Evolutionary conservation across 331 rosid species (phyloP).

Genomic region (Telfairia occidentalis): DNA sequence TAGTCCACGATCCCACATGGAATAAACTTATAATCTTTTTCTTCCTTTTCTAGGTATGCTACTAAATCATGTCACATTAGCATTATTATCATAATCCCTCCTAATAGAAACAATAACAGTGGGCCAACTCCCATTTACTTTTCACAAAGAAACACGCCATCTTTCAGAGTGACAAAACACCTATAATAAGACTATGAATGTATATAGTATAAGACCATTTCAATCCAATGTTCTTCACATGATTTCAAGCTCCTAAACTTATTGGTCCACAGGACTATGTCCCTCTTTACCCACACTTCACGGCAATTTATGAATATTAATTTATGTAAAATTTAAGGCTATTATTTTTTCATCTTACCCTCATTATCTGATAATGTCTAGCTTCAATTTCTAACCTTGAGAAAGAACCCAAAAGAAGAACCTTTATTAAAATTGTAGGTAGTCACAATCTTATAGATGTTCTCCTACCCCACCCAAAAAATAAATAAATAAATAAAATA

Average conservation of each 20-base stretch:
- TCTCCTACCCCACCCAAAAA: too few species aligned
- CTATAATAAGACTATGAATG: neutral
- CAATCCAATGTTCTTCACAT: constrained; percentile 47
- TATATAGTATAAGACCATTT: constrained; percentile 19
- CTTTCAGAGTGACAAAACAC: neutral
- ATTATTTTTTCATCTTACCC: neutral
- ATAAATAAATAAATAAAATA: too few species aligned
- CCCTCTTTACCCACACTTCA: constrained; percentile 30
- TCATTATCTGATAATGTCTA: constrained; percentile 4
- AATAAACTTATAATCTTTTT: too few species aligned
- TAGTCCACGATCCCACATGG: too few species aligned
- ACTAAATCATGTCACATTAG: neutral
- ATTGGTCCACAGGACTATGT: constrained; percentile 35
- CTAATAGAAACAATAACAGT: neutral
- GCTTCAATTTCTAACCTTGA: neutral
- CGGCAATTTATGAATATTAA: constrained; percentile 17
- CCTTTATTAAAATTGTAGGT: too few species aligned
- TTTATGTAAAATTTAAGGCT: neutral
- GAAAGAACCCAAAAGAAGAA: neutral
- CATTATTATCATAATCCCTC: neutral
- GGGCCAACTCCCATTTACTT: neutral
- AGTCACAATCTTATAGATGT: neutral
- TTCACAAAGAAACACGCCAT: neutral
- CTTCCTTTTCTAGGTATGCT: neutral
- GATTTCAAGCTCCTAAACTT: constrained; percentile 52